Percentiles rank a stretch among this genome's conserved stretches.
These are phyloP conservation scores for Daldinia decipiens DNA, from an alignment of 495 filamentous ascomycete species.

Conservation along the genomic window DNA sequence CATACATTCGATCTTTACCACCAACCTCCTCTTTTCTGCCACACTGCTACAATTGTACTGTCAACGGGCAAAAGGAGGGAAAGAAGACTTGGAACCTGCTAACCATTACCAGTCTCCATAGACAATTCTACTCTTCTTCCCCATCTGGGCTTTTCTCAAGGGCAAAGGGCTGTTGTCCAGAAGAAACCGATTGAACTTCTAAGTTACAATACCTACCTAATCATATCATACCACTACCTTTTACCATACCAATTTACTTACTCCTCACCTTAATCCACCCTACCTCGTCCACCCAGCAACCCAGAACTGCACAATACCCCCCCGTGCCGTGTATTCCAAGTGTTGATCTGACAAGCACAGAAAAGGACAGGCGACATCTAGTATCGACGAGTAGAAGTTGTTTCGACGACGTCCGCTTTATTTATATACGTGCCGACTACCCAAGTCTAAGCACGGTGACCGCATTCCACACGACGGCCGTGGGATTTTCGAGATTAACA, in stretches of 20 bases:
- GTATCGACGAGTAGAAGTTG: conserved; percentile 18
- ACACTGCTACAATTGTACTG: conserved; percentile 25
- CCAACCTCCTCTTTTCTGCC: conserved; percentile 38
- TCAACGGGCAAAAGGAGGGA: conserved; percentile 42
- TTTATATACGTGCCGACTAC: conserved; percentile 31
- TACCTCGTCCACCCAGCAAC: conserved; percentile 19
- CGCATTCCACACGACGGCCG: conserved; percentile 36
- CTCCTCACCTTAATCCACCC: conserved; percentile 15
- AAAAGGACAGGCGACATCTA: conserved; percentile 16
- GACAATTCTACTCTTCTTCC: conserved; percentile 39
- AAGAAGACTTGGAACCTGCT: conserved; percentile 42
- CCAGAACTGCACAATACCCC: conserved; percentile 21
- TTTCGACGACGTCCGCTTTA: conserved; percentile 11
- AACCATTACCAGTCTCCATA: conserved; percentile 35
- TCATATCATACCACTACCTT: conserved; percentile 16
- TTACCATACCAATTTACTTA: conserved; percentile 15
- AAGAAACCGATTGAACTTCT: conserved; percentile 46
- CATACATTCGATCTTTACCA: conserved; percentile 23
- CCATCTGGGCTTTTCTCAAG: conserved; percentile 31
- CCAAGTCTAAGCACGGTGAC: conserved; percentile 12
- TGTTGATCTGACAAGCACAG: conserved; percentile 43
- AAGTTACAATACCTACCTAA: conserved; percentile 22
- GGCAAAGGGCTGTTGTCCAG: conserved; percentile 43
- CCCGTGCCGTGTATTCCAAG: conserved; percentile 25
- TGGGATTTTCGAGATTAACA: conserved; percentile 44